A percentile compares a stretch with the other conserved stretches of the same genome.
Evolutionary conservation across 345 rosid species (phyloP).

Genomic region (Toxicodendron radicans): DNA sequence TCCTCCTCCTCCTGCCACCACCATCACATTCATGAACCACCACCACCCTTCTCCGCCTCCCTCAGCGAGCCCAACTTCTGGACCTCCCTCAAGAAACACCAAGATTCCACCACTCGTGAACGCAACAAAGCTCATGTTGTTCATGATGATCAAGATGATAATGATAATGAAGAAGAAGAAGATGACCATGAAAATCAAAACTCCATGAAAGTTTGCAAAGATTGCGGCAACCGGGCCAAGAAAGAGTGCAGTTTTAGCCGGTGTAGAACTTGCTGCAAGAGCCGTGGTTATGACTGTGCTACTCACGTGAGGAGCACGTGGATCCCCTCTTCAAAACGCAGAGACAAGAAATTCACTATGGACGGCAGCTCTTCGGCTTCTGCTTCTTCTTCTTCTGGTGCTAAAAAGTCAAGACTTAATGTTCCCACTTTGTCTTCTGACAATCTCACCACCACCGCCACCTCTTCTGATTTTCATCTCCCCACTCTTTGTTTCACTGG

Average conservation of each 20-base stretch:
- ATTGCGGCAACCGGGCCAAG: conserved; percentile 83
- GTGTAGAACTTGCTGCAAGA: conserved; percentile 87
- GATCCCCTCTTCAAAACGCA: conserved; percentile 60
- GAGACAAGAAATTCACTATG: conserved; percentile 33
- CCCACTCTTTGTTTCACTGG: conserved; percentile 37
- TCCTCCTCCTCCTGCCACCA: conserved; percentile 22
- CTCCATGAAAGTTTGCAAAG: conserved; percentile 54
- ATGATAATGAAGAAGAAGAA: conserved; percentile 20
- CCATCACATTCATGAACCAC: conserved; percentile 18
- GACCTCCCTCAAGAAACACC: conserved; percentile 24
- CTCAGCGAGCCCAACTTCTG: conserved; percentile 11
- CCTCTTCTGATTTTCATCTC: conserved; percentile 40
- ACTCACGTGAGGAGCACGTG: conserved; percentile 91
- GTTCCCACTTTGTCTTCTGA: conserved; percentile 23
- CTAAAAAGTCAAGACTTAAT: conserved; percentile 48
- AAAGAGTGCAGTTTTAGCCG: conserved; percentile 66
- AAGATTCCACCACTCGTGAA: conserved; percentile 14
- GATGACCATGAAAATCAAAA: conserved; percentile 5
- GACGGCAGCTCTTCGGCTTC: conserved; percentile 33
- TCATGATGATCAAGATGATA: too few species aligned
- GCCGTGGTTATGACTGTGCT: conserved; percentile 60
- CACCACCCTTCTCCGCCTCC: not conserved
- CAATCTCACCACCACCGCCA: conserved; percentile 14
- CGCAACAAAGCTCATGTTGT: too few species aligned
- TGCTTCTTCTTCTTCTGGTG: conserved; percentile 44